A percentile compares a stretch with the other conserved stretches of the same genome.
Evolutionary conservation across 148 eudicot genomes (phyloP).

Genomic region (Amaranthus palmeri): DNA sequence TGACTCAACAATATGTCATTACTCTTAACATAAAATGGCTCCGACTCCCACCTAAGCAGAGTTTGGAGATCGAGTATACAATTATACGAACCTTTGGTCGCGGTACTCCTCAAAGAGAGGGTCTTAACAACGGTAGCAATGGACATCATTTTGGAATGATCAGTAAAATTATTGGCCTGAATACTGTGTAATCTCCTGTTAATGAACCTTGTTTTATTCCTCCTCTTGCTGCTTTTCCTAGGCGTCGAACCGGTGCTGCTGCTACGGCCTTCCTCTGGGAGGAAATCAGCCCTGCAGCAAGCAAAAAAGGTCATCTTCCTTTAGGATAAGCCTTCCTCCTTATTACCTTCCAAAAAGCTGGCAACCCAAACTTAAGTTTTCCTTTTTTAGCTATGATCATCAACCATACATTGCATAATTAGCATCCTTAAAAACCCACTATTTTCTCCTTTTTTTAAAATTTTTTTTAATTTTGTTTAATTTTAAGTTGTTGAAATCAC

Average conservation of each 20-base stretch:
- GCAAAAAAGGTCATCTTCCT: constrained; percentile 33
- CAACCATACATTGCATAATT: constrained; percentile 21
- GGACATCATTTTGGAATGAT: constrained; percentile 23
- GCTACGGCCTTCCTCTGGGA: constrained; percentile 28
- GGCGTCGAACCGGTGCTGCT: constrained; percentile 13
- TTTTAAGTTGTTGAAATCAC: too few species aligned
- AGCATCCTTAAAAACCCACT: background rate
- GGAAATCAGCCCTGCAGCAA: constrained; percentile 43
- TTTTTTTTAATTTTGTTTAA: background rate
- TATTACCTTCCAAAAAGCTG: constrained; percentile 9
- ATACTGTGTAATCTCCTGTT: background rate
- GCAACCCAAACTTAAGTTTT: constrained; percentile 15
- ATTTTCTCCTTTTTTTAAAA: background rate
- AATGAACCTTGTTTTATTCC: background rate
- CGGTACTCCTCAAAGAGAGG: constrained; percentile 31
- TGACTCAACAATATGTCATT: too few species aligned
- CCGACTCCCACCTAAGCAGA: too few species aligned
- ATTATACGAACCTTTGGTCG: constrained; percentile 24
- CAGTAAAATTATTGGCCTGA: background rate
- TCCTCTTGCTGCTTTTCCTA: constrained; percentile 15
- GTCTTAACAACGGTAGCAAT: constrained; percentile 48
- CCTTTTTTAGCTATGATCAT: constrained; percentile 16
- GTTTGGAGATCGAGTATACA: too few species aligned
- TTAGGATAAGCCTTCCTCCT: constrained; percentile 13
- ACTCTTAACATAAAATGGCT: too few species aligned